Evolutionary conservation across 768 basidiomycete species (phyloP).

Genomic region (Suillus variegatus): DNA sequence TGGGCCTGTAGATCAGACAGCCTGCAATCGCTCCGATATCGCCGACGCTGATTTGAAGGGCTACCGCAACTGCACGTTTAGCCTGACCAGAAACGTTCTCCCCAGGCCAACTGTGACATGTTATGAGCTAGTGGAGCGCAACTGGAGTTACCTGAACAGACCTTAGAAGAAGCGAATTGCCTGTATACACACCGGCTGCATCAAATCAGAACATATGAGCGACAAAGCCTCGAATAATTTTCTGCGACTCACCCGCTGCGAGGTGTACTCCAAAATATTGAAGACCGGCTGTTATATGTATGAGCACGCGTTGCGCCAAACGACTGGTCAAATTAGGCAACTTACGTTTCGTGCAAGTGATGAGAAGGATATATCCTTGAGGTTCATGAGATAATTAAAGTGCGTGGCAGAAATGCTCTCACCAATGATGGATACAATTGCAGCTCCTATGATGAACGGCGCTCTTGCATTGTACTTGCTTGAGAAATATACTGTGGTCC

Average conservation of each 20-base stretch:
- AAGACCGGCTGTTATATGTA: conserved; percentile 39
- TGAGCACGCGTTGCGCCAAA: not conserved
- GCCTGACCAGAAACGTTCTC: conserved; percentile 73
- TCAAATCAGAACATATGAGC: not conserved
- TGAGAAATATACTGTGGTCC: conserved; percentile 52
- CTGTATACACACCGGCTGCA: conserved; percentile 54
- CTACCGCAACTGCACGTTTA: conserved; percentile 62
- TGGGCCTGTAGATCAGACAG: conserved; percentile 56
- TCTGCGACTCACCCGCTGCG: conserved; percentile 33
- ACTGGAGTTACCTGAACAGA: conserved; percentile 18
- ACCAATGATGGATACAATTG: conserved; percentile 54
- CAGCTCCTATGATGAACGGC: conserved; percentile 53
- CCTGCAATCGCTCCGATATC: conserved; percentile 61
- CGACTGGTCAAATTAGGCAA: not conserved
- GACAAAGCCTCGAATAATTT: not conserved
- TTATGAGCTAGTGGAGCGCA: not conserved
- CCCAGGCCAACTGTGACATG: conserved; percentile 48
- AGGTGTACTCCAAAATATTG: conserved; percentile 63
- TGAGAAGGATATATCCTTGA: conserved; percentile 57
- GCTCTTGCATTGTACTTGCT: conserved; percentile 46
- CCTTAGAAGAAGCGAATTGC: conserved; percentile 58
- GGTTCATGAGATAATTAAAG: not conserved
- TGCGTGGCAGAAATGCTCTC: conserved; percentile 9
- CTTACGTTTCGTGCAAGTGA: conserved; percentile 47
- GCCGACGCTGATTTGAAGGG: conserved; percentile 65